Evolutionary conservation across 2,329 filamentous ascomycete species (phyloP).

Genomic region (Coniochaeta sp.): DNA sequence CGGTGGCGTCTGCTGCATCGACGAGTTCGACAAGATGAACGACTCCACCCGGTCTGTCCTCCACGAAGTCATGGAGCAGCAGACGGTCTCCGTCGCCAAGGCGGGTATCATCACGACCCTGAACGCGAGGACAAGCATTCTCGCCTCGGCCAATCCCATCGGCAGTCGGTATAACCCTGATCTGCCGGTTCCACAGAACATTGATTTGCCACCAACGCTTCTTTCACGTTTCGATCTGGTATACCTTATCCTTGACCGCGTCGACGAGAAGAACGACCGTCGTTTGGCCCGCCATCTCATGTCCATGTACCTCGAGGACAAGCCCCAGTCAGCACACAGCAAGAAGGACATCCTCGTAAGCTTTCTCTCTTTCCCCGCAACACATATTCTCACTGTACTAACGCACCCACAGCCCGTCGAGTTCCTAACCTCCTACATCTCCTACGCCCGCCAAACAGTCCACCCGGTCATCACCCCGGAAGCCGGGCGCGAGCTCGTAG

Average conservation of each 20-base stretch:
- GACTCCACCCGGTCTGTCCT: slow-evolving; percentile 72
- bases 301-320: slow-evolving; percentile 94
- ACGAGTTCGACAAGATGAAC: slow-evolving; percentile 84
- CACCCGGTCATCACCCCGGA: slow-evolving; percentile 75
- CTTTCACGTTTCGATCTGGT: slow-evolving; percentile 95
- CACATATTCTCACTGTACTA: slow-evolving; percentile 11
- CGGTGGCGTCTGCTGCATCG: slow-evolving; percentile 77
- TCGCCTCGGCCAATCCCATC: slow-evolving; percentile 96
- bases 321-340: slow-evolving; percentile 72
- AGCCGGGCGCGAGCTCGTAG: slow-evolving; percentile 76
- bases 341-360: slow-evolving; percentile 73
- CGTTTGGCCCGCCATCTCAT: slow-evolving; percentile 86
- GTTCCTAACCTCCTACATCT: slow-evolving; percentile 94
- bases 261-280: slow-evolving; percentile 84
- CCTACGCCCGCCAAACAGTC: slow-evolving; percentile 80
- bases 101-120: slow-evolving; percentile 95
- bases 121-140: slow-evolving; percentile 90
- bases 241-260: slow-evolving; percentile 89
- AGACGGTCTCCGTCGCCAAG: slow-evolving; percentile 79
- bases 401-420: slow-evolving; percentile 63
- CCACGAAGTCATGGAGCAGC: slow-evolving; percentile 84
- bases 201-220: slow-evolving; percentile 90
- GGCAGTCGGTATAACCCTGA: slow-evolving; percentile 97
- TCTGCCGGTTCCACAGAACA: slow-evolving; percentile 93
- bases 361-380: slow-evolving; percentile 9